A percentile compares a stretch with the other conserved stretches of the same genome.
These are phyloP conservation scores for Diutina neorugosa DNA, from an alignment of 1,139 yeast genomes.

Conservation along the genomic window DNA sequence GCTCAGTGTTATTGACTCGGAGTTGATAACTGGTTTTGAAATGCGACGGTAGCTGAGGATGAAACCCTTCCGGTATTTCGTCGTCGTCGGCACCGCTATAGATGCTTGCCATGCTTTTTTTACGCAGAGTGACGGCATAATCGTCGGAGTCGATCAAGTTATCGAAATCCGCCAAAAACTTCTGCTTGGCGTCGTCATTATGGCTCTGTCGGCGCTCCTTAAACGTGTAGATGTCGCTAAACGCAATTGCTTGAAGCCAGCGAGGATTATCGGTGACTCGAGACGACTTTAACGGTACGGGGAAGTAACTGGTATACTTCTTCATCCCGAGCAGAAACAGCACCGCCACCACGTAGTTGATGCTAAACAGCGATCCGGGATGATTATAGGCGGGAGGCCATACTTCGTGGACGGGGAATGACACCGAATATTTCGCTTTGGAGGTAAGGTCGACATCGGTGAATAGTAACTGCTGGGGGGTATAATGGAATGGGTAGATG, in stretches of 20 bases:
- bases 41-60: neutral
- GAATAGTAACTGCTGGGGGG: neutral
- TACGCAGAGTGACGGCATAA: neutral
- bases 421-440: neutral
- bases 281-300: neutral
- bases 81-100: neutral
- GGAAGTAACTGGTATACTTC: neutral
- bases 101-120: neutral
- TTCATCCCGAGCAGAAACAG: neutral
- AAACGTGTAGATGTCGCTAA: neutral
- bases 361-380: neutral
- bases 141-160: neutral
- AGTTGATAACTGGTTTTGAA: conserved; percentile 1
- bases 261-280: neutral
- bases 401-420: neutral
- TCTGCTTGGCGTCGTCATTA: neutral
- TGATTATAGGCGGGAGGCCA: neutral
- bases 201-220: neutral
- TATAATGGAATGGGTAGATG: neutral
- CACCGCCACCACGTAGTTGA: neutral
- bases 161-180: neutral
- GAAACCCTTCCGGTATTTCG: neutral
- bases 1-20: neutral
- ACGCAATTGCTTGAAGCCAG: conserved; percentile 1
- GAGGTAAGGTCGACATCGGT: neutral